Evolutionary conservation across 768 basidiomycete species (phyloP), one percentile per base, ranked within the genome.

Genomic region (Cubamyces sp.): DNA sequence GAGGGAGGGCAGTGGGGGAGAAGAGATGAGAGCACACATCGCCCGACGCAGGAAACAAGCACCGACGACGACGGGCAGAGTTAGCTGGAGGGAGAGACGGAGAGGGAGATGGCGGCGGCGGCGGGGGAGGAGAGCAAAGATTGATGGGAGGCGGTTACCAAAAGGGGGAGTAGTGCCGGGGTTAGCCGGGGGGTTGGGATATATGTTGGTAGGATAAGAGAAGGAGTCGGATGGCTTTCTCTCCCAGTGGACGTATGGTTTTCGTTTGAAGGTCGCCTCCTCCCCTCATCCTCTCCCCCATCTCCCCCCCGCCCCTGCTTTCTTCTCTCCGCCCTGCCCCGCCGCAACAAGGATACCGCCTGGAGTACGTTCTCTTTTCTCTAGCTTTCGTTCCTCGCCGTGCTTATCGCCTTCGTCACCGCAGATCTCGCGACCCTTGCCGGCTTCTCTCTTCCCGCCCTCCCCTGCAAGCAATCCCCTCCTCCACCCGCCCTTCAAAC

Each of bases 361-460:
- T 82, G 80, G 79, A 61, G 80, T 82, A 57, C 19, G 78, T 69
- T 69, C 25, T 21, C 43, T 52, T 34, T 57, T 26, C 9, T 18
- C 49, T 41, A 37, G 63, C 42, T 28, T 37, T 51, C 52, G 26
- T 39, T 12, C 28, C 40, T n/a, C 28, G 21, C 43, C 59, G 51
- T 51, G 28, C 63, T 61, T 47, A 60, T 57, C 57, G 56, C 45
- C 49, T 48, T 5, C 11, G 62, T 26, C 43, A 57, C 23, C 39
- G 42, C 70, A 91, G 88, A 84, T 84, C 91, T 93, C 91, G 91
- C 91, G 91, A 93, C 91, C 91, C 92, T 93, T 92, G 87, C 82
- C 89, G 90, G 88, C 87, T 78, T 83, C 89, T 81, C 76, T 77
- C 76, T 67, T 68, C 71, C 84, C 88, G 82, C 76, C 76, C 61